Evolutionary conservation across 768 basidiomycete species (phyloP).

Genomic region (Chiua virens): DNA sequence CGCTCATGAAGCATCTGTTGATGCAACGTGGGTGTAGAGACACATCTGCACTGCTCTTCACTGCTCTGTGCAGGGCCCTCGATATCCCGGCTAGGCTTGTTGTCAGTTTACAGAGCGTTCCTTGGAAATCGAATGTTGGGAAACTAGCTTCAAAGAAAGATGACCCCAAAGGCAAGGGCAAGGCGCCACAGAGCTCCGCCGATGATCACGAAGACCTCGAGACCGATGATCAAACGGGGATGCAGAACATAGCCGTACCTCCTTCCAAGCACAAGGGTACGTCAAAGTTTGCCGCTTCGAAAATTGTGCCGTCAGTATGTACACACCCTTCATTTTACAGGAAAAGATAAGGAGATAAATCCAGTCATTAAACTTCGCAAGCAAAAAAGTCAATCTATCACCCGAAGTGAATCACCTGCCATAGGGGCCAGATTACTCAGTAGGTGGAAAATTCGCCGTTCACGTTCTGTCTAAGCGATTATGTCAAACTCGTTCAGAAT

Average conservation of each 20-base stretch:
- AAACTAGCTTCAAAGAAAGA: conserved; percentile 45
- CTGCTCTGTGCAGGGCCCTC: conserved; percentile 81
- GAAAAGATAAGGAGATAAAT: conserved; percentile 58
- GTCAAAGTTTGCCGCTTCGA: not conserved
- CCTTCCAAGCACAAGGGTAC: conserved; percentile 36
- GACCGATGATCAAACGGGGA: conserved; percentile 37
- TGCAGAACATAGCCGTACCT: conserved; percentile 37
- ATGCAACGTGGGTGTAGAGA: conserved; percentile 82
- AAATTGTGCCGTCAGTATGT: conserved; percentile 1
- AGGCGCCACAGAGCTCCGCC: conserved; percentile 21
- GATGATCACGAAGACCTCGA: conserved; percentile 26
- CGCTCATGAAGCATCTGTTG: conserved; percentile 90
- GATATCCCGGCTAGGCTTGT: conserved; percentile 87
- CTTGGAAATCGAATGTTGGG: conserved; percentile 75
- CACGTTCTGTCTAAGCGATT: conserved; percentile 20
- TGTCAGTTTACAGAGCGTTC: conserved; percentile 87
- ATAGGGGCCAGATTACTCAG: conserved; percentile 15
- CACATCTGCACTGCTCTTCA: conserved; percentile 87
- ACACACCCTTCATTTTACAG: conserved; percentile 29
- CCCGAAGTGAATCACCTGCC: conserved; percentile 35
- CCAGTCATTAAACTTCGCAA: conserved; percentile 61
- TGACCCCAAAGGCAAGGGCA: conserved; percentile 39
- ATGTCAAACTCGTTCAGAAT: conserved; percentile 25
- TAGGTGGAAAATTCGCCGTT: conserved; percentile 14
- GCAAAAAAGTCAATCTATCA: conserved; percentile 48